phyloP scores from a whole-genome alignment of 164 flowering plant genomes.

The Chimonanthus praecox region DNA sequence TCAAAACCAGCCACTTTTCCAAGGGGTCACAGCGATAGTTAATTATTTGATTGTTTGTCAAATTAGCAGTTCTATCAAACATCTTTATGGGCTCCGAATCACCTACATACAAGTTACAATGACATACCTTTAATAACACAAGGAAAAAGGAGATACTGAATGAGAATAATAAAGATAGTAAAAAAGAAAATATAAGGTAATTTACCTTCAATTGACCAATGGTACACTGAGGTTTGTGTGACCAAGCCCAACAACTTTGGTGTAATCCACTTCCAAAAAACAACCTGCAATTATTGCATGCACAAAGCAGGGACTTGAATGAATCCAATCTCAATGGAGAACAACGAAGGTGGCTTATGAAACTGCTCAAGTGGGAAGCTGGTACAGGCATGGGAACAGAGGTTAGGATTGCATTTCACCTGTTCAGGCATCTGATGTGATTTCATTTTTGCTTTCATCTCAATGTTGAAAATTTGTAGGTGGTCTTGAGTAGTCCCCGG shows the following conservation, averaged over 20 bases:
- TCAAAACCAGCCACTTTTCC: constrained; percentile 96
- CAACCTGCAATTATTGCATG: constrained; percentile 44
- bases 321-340: neutral
- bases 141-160: neutral
- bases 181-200: neutral
- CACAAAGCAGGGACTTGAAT: neutral
- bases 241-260: constrained; percentile 88
- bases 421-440: constrained; percentile 99
- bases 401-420: constrained; percentile 23
- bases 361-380: neutral
- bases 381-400: no score
- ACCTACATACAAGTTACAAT: constrained; percentile 38
- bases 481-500: constrained; percentile 97
- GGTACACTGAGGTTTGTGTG: constrained; percentile 95
- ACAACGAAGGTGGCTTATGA: neutral
- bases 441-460: constrained; percentile 84
- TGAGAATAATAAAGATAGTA: neutral
- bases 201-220: constrained; percentile 95
- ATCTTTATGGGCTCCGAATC: constrained; percentile 92
- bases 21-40: constrained; percentile 89
- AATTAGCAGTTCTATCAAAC: constrained; percentile 95
- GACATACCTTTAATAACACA: neutral
- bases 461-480: constrained; percentile 94
- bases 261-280: constrained; percentile 98
- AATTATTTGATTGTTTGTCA: constrained; percentile 85